These are phyloP conservation scores for Globisporangium takayamanum DNA, from an alignment of 352 stramenopile genomes.

Conservation along the genomic window DNA sequence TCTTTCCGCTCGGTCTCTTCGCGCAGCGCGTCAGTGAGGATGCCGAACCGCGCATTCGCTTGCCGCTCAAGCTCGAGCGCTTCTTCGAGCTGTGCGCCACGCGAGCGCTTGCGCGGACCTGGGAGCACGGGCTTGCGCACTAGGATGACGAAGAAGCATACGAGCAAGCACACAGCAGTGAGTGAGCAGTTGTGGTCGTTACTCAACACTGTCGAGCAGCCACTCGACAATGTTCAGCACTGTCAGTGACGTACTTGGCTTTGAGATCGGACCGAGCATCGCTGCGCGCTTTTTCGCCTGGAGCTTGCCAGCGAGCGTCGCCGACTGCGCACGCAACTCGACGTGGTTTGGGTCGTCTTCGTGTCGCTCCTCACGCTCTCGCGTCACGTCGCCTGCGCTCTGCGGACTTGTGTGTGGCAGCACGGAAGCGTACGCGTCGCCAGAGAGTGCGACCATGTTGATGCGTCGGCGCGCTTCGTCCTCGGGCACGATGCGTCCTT, in stretches of 20 bases:
- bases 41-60: slow-evolving; percentile 33
- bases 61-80: slow-evolving; percentile 39
- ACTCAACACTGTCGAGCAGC: background rate
- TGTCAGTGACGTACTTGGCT: slow-evolving; percentile 30
- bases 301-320: slow-evolving; percentile 21
- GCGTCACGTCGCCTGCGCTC: background rate
- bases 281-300: slow-evolving; percentile 61
- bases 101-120: slow-evolving; percentile 38
- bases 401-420: background rate
- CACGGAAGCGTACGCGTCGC: slow-evolving; percentile 29
- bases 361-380: slow-evolving; percentile 2
- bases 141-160: slow-evolving; percentile 6
- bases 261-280: slow-evolving; percentile 61
- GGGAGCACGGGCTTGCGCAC: slow-evolving; percentile 23
- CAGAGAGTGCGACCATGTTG: slow-evolving; percentile 56
- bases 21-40: slow-evolving; percentile 41
- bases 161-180: background rate
- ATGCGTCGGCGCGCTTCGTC: slow-evolving; percentile 43
- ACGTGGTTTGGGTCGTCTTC: slow-evolving; percentile 6
- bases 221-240: background rate
- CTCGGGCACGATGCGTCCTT: slow-evolving; percentile 63
- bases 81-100: slow-evolving; percentile 69
- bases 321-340: background rate
- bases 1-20: slow-evolving; percentile 71
- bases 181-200: background rate